Evolutionary conservation across 2,329 filamentous ascomycete genomes (phyloP), one percentile per base, ranked within the genome.

Genomic region (Ophiostoma triangulosporum): DNA sequence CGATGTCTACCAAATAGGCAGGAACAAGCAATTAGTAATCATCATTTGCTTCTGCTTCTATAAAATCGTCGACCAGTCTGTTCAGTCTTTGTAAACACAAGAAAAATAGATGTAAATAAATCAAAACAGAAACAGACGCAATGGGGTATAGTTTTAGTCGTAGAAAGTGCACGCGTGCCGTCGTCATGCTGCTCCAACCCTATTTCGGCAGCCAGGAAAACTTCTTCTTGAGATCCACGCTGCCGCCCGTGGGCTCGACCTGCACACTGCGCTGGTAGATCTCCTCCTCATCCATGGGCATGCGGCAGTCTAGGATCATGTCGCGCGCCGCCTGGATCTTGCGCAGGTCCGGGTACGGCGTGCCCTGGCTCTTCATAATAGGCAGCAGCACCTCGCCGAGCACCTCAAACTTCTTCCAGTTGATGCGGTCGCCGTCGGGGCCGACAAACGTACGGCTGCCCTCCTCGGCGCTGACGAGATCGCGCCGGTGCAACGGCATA

Each of bases 361-460:
- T 81, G 52, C 86, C 86, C 68, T 97, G 90, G 62, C 91, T 95
- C 68, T 84, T 85, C 77, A 96, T 94, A 53, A 98, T 83, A 2
- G 88, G 85, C 56, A 96, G 74, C 52, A 97, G 77, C 5, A 96
- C 86, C 61, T 97, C 91, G 6, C 90, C 90, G 68, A 97, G 82
- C 31, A 98, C 84, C 67, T 97, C 91, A 62, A 97, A 98, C 65
- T 98, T 98, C 68, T 85, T 89, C 93, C 93, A 98, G 65, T 97
- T 97, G 65, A 98, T 87, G 51, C 87, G 76, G 58, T 88, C 80
- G 58, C 75, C 80, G 56, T 80, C 76, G 2, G 78, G 75, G 7
- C 86, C 88, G 1, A 97, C 73, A 65, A 95, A 91, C 0, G 93
- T 97, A 62, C 80, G 81, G 67, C 93, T 96, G 32, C 91, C 93